These are phyloP conservation scores for Chrysanthemum seticuspe DNA, from an alignment of 129 eudicot species.

Conservation along the genomic window DNA sequence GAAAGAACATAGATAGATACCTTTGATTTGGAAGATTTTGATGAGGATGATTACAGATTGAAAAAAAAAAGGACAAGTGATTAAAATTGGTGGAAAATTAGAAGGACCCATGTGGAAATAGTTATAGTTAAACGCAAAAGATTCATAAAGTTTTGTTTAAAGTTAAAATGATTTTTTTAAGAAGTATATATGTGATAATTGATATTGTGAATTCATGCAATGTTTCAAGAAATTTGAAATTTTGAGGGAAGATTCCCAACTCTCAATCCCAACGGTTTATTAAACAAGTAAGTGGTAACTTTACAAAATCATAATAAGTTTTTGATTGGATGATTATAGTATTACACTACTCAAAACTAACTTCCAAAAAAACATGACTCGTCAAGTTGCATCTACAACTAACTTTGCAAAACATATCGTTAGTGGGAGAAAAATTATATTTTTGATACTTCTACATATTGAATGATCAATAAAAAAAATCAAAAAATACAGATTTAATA, in stretches of 20 bases:
- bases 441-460: too few species aligned
- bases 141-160: slow-evolving; percentile 24
- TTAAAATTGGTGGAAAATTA: slow-evolving; percentile 20
- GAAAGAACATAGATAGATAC: slow-evolving; percentile 16
- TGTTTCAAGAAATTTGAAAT: slow-evolving; percentile 9
- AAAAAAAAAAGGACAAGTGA: slow-evolving; percentile 6
- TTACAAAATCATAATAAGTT: too few species aligned
- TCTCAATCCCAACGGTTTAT: neutral
- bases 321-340: neutral
- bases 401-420: too few species aligned
- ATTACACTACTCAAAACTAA: too few species aligned
- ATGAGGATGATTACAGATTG: slow-evolving; percentile 25
- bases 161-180: neutral
- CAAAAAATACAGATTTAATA: too few species aligned
- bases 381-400: too few species aligned
- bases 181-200: too few species aligned
- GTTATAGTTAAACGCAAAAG: slow-evolving; percentile 28
- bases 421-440: too few species aligned
- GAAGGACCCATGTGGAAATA: slow-evolving; percentile 28
- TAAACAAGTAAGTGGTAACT: neutral
- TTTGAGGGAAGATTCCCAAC: slow-evolving; percentile 12
- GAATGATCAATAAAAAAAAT: too few species aligned
- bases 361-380: too few species aligned
- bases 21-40: slow-evolving; percentile 28
- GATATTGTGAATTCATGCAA: neutral